Conservation (phyloP, 1,284 basidiomycete species). For the Ustilago bromivora region DNA sequence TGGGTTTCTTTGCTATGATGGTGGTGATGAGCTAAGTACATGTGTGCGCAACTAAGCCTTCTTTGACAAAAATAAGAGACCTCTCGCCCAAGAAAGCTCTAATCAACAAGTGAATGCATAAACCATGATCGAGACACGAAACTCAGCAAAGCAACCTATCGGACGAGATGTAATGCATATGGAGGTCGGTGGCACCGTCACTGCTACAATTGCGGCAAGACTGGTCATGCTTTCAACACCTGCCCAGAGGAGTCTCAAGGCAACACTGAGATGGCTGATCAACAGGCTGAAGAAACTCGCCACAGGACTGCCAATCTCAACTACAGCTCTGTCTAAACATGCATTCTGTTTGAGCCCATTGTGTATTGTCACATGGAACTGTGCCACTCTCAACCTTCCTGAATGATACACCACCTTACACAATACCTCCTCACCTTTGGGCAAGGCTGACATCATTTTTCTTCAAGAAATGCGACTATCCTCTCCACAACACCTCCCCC, state of each 20-base stretch:
- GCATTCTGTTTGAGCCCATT: no score
- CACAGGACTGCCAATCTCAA: background rate
- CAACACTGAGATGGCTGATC: background rate
- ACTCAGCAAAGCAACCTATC: no score
- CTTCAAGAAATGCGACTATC: conserved; percentile 5
- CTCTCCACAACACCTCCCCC: background rate
- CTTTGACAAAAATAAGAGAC: no score
- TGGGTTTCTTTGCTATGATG: no score
- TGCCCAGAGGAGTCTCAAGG: background rate
- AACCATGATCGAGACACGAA: no score
- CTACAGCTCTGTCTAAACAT: background rate
- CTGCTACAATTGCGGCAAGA: background rate
- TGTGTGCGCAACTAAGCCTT: no score
- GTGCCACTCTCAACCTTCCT: background rate
- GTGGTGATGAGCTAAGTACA: no score
- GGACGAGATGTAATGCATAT: no score
- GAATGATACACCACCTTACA: background rate
- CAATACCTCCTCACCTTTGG: background rate
- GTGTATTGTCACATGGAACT: background rate
- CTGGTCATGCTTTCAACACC: background rate
- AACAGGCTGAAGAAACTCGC: background rate
- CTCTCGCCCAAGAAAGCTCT: no score
- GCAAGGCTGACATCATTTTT: conserved; percentile 1
- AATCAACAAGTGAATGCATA: no score
- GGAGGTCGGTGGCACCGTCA: no score